Evolutionary conservation across 2,329 filamentous ascomycete species (phyloP), one percentile per base, ranked within the genome.

Genomic region (Alternaria angustiovoidea): DNA sequence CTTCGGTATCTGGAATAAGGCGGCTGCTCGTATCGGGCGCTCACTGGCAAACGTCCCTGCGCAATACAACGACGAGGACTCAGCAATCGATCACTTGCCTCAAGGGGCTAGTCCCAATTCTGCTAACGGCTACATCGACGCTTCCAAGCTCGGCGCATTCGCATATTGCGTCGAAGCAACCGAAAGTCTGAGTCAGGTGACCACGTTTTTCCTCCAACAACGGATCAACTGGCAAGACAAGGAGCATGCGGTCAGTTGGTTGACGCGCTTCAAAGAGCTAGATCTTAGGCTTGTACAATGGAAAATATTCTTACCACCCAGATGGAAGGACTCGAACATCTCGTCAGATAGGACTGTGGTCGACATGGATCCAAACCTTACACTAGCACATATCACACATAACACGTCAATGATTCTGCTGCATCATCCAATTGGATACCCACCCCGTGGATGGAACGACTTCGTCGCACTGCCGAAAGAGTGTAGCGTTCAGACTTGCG

Each of bases 361-460:
- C 20, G 68, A 75, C 47, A 76, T 76, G 74, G 74, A 76, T 47
- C 74, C 74, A 11, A 76, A 76, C 49, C 67, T 76, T 0, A 76
- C 74, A 1, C 62, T 76, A 38, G 74, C 74, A 1, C 74, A 76
- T 51, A 74, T 76, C 11, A 75, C 71, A 5, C 74, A 76, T 48
- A 76, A 76, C 44, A 75, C 74, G 14, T 76, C 74, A 1, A 75
- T 76, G 74, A 76, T 77, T 1, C 55, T 77, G 32, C 69, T 77
- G 1, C 74, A 77, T 41, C 71, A 75, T 34, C 67, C 73, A 1
- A 75, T 77, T 14, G 73, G 73, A 1, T 73, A 71, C 16, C 74
- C 74, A 8, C 66, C 72, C 5, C 65, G 60, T 43, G 67, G 65
- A 7, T 77, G 74, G 74, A 75, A 74, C 9, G 63, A 71, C 7